A percentile compares a stretch with the other conserved stretches of the same genome.
Evolutionary conservation across 2,329 filamentous ascomycete genomes (phyloP).

Genomic region (Nakataea oryzae): DNA sequence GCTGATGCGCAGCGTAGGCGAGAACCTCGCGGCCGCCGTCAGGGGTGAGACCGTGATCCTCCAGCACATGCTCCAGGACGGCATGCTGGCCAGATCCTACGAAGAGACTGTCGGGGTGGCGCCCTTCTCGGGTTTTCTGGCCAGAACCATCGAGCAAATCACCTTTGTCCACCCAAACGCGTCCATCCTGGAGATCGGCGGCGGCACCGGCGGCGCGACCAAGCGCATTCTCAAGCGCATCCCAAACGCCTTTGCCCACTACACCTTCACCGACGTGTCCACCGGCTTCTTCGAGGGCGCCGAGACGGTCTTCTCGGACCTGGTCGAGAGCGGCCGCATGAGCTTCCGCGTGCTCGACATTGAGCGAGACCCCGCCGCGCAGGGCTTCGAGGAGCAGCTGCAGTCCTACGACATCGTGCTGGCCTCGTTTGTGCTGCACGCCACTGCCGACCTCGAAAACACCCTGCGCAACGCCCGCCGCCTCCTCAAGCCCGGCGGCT

Average conservation of each 20-base stretch:
- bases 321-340: conserved; percentile 15
- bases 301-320: conserved; percentile 14
- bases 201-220: conserved; percentile 26
- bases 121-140: not conserved
- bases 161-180: not conserved
- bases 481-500: conserved; percentile 23
- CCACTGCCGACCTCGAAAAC: conserved; percentile 12
- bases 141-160: not conserved
- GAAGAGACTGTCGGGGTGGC: conserved; percentile 10
- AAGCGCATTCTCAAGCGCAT: conserved; percentile 17
- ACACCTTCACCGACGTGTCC: conserved; percentile 24
- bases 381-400: conserved; percentile 17
- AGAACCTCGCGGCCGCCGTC: conserved; percentile 6
- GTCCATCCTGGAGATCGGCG: not conserved
- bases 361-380: conserved; percentile 15
- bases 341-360: conserved; percentile 17
- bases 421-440: conserved; percentile 19
- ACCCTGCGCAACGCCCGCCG: conserved; percentile 16
- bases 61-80: conserved; percentile 21
- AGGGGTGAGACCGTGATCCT: conserved; percentile 10
- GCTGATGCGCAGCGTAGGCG: conserved; percentile 7
- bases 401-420: conserved; percentile 20
- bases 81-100: conserved; percentile 23
- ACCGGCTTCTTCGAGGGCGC: conserved; percentile 25
- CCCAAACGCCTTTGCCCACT: conserved; percentile 3